Conservation (phyloP, 2,329 filamentous ascomycete genomes). For the Exophiala alcalophila region DNA sequence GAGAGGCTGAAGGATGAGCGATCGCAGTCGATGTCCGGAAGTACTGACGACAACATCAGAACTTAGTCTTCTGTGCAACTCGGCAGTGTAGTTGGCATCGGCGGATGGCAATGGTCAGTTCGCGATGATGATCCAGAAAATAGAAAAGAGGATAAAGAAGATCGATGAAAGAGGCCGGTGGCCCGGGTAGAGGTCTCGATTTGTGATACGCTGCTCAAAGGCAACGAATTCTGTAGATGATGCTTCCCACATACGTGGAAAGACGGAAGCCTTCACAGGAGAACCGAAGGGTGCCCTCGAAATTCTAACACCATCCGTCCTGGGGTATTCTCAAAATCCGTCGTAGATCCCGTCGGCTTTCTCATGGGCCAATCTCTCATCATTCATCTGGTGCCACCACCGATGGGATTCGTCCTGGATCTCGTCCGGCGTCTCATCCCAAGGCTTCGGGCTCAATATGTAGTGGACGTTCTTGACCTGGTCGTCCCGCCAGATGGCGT, state of each 20-base stretch:
- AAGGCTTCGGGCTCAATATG: slow-evolving; percentile 61
- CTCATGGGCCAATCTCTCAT: slow-evolving; percentile 49
- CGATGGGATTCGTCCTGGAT: slow-evolving; percentile 48
- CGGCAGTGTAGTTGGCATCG: too few relatives aligned
- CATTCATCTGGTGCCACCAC: slow-evolving; percentile 58
- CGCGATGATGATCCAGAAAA: too few relatives aligned
- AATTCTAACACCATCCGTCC: too few relatives aligned
- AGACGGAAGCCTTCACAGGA: too few relatives aligned
- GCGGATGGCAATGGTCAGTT: too few relatives aligned
- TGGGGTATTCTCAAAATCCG: slow-evolving; percentile 53
- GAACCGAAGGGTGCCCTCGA: too few relatives aligned
- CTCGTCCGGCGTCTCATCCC: slow-evolving; percentile 52
- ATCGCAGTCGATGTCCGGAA: neutral
- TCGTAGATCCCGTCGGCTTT: slow-evolving; percentile 49
- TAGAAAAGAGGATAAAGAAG: too few relatives aligned
- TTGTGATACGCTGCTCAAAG: too few relatives aligned
- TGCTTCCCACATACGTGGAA: too few relatives aligned
- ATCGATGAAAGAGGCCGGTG: too few relatives aligned
- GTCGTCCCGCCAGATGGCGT: slow-evolving; percentile 59
- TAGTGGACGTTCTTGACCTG: slow-evolving; percentile 63
- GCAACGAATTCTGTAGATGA: too few relatives aligned
- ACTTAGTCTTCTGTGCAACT: neutral
- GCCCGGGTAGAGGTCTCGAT: too few relatives aligned
- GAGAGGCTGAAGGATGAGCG: slow-evolving; percentile 4
- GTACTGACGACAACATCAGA: neutral